phyloP scores from a whole-genome alignment of 495 filamentous ascomycete species.

The Annulohypoxylon stygium region DNA sequence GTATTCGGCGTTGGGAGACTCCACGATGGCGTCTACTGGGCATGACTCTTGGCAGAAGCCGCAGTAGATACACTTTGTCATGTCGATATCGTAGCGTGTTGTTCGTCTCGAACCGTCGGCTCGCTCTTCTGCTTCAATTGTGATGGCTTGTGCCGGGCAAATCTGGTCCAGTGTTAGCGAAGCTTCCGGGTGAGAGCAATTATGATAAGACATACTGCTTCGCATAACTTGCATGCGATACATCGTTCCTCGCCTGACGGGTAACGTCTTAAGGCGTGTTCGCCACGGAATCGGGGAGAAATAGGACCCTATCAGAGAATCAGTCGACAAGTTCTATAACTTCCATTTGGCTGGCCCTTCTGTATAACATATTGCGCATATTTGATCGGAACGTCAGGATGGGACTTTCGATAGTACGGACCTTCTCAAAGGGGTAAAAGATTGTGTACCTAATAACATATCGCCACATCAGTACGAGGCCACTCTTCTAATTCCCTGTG shows the following conservation, averaged over 20 bases:
- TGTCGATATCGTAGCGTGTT: slow-evolving; percentile 98
- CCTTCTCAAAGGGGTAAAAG: slow-evolving; percentile 98
- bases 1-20: slow-evolving; percentile 97
- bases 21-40: slow-evolving; percentile 97
- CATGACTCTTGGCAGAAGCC: slow-evolving; percentile 99
- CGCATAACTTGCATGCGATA: slow-evolving; percentile 99
- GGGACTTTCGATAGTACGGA: slow-evolving; percentile 44
- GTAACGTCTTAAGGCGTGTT: slow-evolving; percentile 95
- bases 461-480: slow-evolving; percentile 2
- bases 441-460: slow-evolving; percentile 83
- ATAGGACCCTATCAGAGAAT: slow-evolving; percentile 77
- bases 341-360: slow-evolving; percentile 2
- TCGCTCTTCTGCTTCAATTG: slow-evolving; percentile 98
- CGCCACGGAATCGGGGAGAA: slow-evolving; percentile 96
- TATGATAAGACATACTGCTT: slow-evolving; percentile 71
- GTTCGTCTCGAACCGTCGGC: slow-evolving; percentile 94
- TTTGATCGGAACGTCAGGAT: background rate
- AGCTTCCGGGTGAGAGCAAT: background rate
- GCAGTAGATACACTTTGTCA: slow-evolving; percentile 99
- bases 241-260: slow-evolving; percentile 98
- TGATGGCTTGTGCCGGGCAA: slow-evolving; percentile 96
- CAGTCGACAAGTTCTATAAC: background rate
- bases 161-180: slow-evolving; percentile 61
- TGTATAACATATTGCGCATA: slow-evolving; percentile 32
- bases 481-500: background rate